Percentiles rank a stretch among this genome's conserved stretches.
Evolutionary conservation across 108 stramenopile species (phyloP).

Genomic region (Nitzschia sp.): DNA sequence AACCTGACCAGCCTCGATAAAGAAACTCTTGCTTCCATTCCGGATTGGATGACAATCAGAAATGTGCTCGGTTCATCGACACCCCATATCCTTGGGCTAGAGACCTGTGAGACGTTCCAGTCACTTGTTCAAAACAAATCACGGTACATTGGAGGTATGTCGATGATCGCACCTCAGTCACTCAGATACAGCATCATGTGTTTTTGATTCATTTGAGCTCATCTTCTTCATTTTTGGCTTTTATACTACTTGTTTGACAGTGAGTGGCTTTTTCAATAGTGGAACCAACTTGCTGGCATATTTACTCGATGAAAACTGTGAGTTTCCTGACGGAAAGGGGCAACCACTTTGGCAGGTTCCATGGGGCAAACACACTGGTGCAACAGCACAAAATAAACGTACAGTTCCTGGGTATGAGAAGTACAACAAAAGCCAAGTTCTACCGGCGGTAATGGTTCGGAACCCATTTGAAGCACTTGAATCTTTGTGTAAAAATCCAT

Average conservation of each 20-base stretch:
- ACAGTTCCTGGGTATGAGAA: not conserved
- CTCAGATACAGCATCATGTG: not conserved
- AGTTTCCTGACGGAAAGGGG: not conserved
- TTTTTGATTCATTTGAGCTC: not conserved
- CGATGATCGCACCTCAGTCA: not conserved
- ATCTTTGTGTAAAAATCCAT: slow-evolving; percentile 13
- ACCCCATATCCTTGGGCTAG: slow-evolving; percentile 7
- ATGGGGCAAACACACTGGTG: slow-evolving; percentile 12
- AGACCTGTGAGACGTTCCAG: not conserved
- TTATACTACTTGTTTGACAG: not conserved
- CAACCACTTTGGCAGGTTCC: slow-evolving; percentile 4
- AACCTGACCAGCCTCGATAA: no score
- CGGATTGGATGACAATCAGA: not conserved
- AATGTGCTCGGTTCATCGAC: not conserved
- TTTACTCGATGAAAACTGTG: not conserved
- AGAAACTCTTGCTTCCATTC: not conserved
- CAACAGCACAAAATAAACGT: not conserved
- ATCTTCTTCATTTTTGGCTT: not conserved
- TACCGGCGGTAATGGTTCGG: slow-evolving; percentile 10
- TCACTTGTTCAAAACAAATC: not conserved
- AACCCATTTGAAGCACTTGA: slow-evolving; percentile 9
- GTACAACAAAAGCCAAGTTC: slow-evolving; percentile 13
- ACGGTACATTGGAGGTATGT: slow-evolving; percentile 8
- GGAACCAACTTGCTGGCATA: slow-evolving; percentile 6
- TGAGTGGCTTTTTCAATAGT: slow-evolving; percentile 19